Percentiles rank a stretch among this genome's conserved stretches.
These are phyloP conservation scores for Paramecium sonneborni DNA, from an alignment of 73 alveolate genomes.

Conservation along the genomic window DNA sequence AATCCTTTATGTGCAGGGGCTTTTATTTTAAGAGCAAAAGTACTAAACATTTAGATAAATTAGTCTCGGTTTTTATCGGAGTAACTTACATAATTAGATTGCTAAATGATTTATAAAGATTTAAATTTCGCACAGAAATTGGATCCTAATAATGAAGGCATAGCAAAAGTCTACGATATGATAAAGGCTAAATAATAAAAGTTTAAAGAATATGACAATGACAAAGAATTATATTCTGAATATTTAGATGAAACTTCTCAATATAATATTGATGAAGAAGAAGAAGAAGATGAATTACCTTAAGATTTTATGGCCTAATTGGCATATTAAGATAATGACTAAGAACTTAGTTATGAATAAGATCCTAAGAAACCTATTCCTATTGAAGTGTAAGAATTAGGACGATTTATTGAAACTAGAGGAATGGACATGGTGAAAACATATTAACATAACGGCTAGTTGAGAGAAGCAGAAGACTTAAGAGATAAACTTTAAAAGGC, in stretches of 20 bases:
- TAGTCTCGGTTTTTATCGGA: constrained; percentile 11
- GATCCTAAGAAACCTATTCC: constrained; percentile 39
- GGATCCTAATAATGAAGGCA: background rate
- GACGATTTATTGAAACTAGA: constrained; percentile 37
- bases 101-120: background rate
- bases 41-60: background rate
- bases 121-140: background rate
- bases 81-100: background rate
- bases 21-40: background rate
- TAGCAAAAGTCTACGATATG: background rate
- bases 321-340: background rate
- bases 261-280: background rate
- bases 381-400: constrained; percentile 25
- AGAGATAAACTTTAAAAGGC: constrained; percentile 29
- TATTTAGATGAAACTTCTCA: background rate
- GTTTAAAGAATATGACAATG: background rate
- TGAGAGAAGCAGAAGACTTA: constrained; percentile 38
- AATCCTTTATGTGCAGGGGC: background rate
- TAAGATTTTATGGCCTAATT: background rate
- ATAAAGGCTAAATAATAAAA: background rate
- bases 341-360: constrained; percentile 49
- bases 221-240: background rate
- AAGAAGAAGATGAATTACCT: background rate
- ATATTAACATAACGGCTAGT: background rate
- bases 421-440: constrained; percentile 36